Percentiles rank a stretch among this genome's conserved stretches.
Conservation (phyloP, 228 moss, liverwort and hornwort species). For the Sphagnum magellanicum region DNA sequence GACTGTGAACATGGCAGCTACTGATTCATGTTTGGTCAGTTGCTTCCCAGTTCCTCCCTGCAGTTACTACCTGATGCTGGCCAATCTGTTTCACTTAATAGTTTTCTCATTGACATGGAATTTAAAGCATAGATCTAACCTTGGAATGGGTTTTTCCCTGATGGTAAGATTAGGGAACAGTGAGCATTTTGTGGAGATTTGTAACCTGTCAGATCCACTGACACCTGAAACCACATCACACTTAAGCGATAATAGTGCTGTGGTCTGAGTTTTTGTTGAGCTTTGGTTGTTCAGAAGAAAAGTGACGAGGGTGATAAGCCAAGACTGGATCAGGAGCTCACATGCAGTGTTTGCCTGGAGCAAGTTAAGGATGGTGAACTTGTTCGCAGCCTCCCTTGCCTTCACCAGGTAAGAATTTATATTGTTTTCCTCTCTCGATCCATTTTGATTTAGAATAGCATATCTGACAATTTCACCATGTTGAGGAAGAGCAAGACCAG, state of each 20-base stretch:
- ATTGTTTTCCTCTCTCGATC: background rate
- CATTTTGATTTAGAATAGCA: background rate
- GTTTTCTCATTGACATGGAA: background rate
- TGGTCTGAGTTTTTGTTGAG: background rate
- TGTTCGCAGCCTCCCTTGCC: slow-evolving; percentile 61
- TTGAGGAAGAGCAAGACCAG: background rate
- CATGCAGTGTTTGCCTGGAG: slow-evolving; percentile 64
- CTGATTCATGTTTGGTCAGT: slow-evolving; percentile 27
- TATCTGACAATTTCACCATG: background rate
- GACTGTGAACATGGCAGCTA: slow-evolving; percentile 13
- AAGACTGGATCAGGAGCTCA: slow-evolving; percentile 45
- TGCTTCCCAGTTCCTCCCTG: background rate
- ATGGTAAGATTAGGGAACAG: background rate
- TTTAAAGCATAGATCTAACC: background rate
- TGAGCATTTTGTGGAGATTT: background rate
- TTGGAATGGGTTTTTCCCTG: background rate
- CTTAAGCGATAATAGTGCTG: too few species aligned
- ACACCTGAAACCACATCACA: too few species aligned
- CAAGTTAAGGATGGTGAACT: slow-evolving; percentile 63
- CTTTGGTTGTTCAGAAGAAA: slow-evolving; percentile 15
- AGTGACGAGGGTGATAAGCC: slow-evolving; percentile 32
- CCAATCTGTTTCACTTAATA: background rate
- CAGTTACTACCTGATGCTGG: background rate
- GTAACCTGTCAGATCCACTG: background rate
- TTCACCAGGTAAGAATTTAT: slow-evolving; percentile 40